Conservation (phyloP, 306 rosid species). For the Lathyrus sativus region DNA sequence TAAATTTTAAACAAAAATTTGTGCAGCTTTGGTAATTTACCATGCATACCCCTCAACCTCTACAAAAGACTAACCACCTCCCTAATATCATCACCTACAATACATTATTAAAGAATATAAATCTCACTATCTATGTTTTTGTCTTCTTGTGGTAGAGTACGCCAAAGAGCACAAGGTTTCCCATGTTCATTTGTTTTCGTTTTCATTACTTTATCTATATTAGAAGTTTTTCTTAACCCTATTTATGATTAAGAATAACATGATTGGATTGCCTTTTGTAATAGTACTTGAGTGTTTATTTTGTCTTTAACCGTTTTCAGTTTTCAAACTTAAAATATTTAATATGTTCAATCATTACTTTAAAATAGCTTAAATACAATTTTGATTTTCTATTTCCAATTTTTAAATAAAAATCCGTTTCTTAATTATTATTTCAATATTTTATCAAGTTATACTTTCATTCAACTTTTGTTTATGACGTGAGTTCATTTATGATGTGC, state of each 20-base stretch:
- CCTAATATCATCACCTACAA: not conserved
- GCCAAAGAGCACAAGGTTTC: constrained; percentile 15
- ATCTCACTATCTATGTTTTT: not conserved
- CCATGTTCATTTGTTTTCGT: constrained; percentile 8
- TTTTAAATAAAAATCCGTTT: no score
- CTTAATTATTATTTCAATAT: no score
- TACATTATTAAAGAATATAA: not conserved
- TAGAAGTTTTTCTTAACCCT: not conserved
- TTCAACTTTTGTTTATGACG: no score
- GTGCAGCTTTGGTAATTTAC: constrained; percentile 38
- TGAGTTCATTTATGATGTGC: no score
- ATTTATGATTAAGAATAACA: not conserved
- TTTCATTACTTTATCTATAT: constrained; percentile 12
- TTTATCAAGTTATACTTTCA: no score
- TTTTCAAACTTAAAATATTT: no score
- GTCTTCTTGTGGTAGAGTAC: not conserved
- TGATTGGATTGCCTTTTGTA: not conserved
- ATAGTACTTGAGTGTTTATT: no score
- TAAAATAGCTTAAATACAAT: no score
- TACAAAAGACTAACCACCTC: not conserved
- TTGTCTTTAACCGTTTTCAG: no score
- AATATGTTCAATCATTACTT: no score
- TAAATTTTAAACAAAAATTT: constrained; percentile 9
- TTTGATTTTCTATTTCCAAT: no score
- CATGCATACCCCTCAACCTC: constrained; percentile 22